These are phyloP conservation scores for Fusarium incarnatum DNA, from an alignment of 2,329 filamentous ascomycete species.

Conservation along the genomic window DNA sequence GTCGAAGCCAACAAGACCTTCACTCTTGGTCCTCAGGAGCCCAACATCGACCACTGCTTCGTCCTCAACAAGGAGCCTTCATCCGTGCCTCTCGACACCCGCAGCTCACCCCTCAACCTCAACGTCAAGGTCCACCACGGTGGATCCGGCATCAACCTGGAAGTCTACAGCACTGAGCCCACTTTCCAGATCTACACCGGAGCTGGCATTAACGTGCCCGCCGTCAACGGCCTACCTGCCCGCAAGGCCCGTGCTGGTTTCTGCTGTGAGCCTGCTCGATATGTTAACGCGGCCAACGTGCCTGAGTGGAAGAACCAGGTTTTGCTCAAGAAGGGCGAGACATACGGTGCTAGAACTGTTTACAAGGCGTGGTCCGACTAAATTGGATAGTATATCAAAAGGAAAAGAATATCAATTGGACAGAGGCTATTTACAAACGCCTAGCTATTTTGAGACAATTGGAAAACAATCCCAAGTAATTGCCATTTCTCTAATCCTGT, in stretches of 20 bases:
- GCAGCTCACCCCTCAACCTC: constrained; percentile 69
- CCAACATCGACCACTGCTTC: constrained; percentile 92
- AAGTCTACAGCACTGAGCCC: constrained; percentile 91
- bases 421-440: constrained; percentile 21
- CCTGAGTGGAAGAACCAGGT: constrained; percentile 83
- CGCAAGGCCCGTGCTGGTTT: constrained; percentile 79
- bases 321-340: constrained; percentile 84
- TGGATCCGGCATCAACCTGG: constrained; percentile 79
- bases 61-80: constrained; percentile 74
- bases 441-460: constrained; percentile 23
- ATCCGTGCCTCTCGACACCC: constrained; percentile 74
- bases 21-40: constrained; percentile 75
- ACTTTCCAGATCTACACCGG: constrained; percentile 98
- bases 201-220: constrained; percentile 82
- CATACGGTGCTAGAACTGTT: constrained; percentile 83
- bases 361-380: constrained; percentile 86
- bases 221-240: constrained; percentile 69
- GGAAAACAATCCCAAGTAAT: constrained; percentile 9
- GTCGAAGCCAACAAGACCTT: constrained; percentile 76
- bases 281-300: constrained; percentile 87
- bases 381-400: neutral
- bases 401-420: constrained; percentile 21
- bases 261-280: constrained; percentile 92
- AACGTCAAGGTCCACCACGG: constrained; percentile 81
- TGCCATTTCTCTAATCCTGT: constrained; percentile 7